Conservation (phyloP, 2,329 filamentous ascomycete genomes). For the Sarocladium oryzae region DNA sequence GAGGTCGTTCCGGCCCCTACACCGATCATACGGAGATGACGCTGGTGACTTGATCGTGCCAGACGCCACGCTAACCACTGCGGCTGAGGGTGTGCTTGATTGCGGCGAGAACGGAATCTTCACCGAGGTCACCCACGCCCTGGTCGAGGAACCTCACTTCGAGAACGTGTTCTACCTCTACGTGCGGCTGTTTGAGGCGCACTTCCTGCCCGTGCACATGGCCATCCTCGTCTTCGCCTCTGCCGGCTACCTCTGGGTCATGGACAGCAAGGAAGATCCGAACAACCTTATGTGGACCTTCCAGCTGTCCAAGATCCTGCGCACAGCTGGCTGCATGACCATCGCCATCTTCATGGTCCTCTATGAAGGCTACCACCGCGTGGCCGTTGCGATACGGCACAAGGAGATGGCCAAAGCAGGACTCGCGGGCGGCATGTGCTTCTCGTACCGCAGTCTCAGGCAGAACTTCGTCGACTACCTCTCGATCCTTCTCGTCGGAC, state of each 20-base stretch:
- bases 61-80: not conserved
- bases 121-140: constrained; percentile 47
- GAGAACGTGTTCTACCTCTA: constrained; percentile 51
- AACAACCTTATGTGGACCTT: constrained; percentile 54
- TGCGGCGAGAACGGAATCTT: constrained; percentile 45
- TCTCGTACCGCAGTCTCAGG: constrained; percentile 50
- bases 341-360: constrained; percentile 58
- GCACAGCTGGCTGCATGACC: constrained; percentile 54
- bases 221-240: constrained; percentile 58
- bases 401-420: constrained; percentile 62
- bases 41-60: constrained; percentile 29
- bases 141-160: constrained; percentile 45
- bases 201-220: constrained; percentile 64
- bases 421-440: constrained; percentile 58
- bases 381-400: constrained; percentile 53
- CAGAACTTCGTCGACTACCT: constrained; percentile 56
- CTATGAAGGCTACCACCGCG: constrained; percentile 61
- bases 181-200: constrained; percentile 67
- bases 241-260: constrained; percentile 50
- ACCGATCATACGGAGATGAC: constrained; percentile 38
- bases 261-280: constrained; percentile 43
- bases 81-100: not conserved
- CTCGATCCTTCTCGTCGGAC: constrained; percentile 60
- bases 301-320: constrained; percentile 50
- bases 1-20: constrained; percentile 49